Evolutionary conservation across 768 basidiomycete genomes (phyloP).

Genomic region (Roridomyces roridus): DNA sequence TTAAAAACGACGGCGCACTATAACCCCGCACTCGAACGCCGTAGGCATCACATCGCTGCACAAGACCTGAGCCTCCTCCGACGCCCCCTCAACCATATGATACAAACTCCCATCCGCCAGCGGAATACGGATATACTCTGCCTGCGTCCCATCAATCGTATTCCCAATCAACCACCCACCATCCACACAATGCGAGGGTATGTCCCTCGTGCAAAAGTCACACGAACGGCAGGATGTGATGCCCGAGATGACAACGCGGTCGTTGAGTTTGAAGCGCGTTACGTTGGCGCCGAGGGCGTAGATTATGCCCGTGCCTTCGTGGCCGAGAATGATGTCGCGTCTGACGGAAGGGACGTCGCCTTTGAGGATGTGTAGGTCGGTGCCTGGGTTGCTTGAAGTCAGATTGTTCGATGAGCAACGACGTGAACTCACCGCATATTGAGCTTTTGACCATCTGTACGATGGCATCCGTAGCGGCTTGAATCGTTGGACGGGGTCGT

Average conservation of each 20-base stretch:
- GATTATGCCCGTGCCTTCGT: slow-evolving; percentile 44
- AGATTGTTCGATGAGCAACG: background rate
- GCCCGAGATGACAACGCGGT: slow-evolving; percentile 17
- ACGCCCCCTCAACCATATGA: slow-evolving; percentile 13
- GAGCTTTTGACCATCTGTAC: slow-evolving; percentile 27
- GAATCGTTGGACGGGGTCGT: slow-evolving; percentile 23
- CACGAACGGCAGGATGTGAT: slow-evolving; percentile 30
- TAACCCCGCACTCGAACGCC: slow-evolving; percentile 29
- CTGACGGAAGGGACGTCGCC: slow-evolving; percentile 30
- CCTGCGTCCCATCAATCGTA: slow-evolving; percentile 30
- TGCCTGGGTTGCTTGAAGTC: slow-evolving; percentile 30
- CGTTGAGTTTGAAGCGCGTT: slow-evolving; percentile 38
- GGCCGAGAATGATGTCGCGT: slow-evolving; percentile 42
- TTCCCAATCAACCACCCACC: slow-evolving; percentile 32
- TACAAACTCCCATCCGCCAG: slow-evolving; percentile 28
- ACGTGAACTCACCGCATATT: slow-evolving; percentile 24
- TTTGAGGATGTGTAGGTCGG: slow-evolving; percentile 42
- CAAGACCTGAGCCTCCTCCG: slow-evolving; percentile 27
- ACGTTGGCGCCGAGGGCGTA: slow-evolving; percentile 38
- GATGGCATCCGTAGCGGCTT: slow-evolving; percentile 26
- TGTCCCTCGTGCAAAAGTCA: slow-evolving; percentile 23
- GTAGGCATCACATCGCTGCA: slow-evolving; percentile 32
- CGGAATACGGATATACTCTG: slow-evolving; percentile 30
- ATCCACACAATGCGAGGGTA: slow-evolving; percentile 27
- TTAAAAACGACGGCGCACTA: slow-evolving; percentile 14